Percentiles rank a stretch among this genome's conserved stretches.
These are phyloP conservation scores for Ganoderma lucidum DNA, from an alignment of 1,284 basidiomycete genomes.

Conservation along the genomic window DNA sequence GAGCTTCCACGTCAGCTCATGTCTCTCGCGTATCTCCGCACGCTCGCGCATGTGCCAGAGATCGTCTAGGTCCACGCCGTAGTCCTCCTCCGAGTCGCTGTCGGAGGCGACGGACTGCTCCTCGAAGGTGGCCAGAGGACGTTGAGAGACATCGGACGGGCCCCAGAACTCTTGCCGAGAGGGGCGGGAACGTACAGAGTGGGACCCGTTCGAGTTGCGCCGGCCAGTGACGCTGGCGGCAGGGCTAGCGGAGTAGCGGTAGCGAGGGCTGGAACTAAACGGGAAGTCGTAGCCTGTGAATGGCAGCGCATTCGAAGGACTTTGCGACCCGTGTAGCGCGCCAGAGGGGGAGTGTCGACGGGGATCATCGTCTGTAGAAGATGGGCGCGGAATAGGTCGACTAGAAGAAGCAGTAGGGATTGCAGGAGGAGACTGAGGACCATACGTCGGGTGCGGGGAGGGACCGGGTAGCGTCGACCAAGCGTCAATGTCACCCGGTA, in stretches of 20 bases:
- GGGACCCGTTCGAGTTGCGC: conserved; percentile 37
- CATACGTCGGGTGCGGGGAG: conserved; percentile 14
- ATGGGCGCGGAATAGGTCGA: conserved; percentile 28
- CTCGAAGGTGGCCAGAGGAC: conserved; percentile 38
- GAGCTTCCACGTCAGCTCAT: conserved; percentile 28
- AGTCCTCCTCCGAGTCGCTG: conserved; percentile 40
- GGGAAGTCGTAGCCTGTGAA: conserved; percentile 29
- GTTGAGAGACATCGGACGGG: conserved; percentile 26
- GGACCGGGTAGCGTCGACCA: conserved; percentile 30
- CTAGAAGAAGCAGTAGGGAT: conserved; percentile 21
- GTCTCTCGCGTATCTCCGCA: conserved; percentile 24
- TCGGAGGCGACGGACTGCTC: conserved; percentile 46
- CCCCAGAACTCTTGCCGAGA: conserved; percentile 35
- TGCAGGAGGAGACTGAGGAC: conserved; percentile 24
- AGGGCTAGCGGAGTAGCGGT: conserved; percentile 19
- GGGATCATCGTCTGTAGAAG: conserved; percentile 23
- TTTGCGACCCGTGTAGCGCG: conserved; percentile 28
- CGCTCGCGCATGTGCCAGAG: conserved; percentile 29
- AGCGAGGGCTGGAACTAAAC: conserved; percentile 23
- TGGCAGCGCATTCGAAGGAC: conserved; percentile 27
- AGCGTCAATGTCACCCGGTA: conserved; percentile 27
- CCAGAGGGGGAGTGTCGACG: conserved; percentile 29
- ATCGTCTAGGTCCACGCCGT: conserved; percentile 43
- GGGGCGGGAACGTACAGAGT: conserved; percentile 39
- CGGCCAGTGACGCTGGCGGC: conserved; percentile 27